phyloP scores from a whole-genome alignment of 441 rosid genomes.

The Melastoma candidum region DNA sequence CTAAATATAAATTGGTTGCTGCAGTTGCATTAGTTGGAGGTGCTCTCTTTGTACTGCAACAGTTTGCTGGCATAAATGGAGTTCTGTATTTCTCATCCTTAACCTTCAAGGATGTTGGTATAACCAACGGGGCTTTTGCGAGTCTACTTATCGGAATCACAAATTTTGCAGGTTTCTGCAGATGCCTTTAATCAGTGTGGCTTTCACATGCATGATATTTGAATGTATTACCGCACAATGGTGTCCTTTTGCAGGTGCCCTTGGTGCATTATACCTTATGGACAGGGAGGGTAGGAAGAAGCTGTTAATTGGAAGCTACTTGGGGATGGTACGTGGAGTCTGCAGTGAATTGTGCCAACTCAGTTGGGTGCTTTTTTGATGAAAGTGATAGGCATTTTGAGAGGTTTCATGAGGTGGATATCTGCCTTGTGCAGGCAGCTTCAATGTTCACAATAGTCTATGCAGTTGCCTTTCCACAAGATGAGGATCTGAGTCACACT shows the following conservation, averaged over 20 bases:
- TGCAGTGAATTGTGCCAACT: slow-evolving; percentile 3
- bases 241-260: slow-evolving; percentile 35
- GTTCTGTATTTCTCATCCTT: slow-evolving; percentile 75
- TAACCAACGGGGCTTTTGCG: slow-evolving; percentile 46
- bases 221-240: slow-evolving; percentile 8
- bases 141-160: slow-evolving; percentile 54
- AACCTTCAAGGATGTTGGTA: slow-evolving; percentile 65
- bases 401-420: slow-evolving; percentile 1
- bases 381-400: neutral
- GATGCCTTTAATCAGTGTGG: neutral
- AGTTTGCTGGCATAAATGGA: slow-evolving; percentile 79
- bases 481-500: slow-evolving; percentile 52
- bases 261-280: slow-evolving; percentile 48
- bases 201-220: slow-evolving; percentile 2
- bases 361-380: neutral
- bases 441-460: slow-evolving; percentile 56
- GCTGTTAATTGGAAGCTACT: slow-evolving; percentile 56
- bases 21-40: slow-evolving; percentile 69
- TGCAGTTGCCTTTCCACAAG: slow-evolving; percentile 43
- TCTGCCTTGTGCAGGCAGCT: slow-evolving; percentile 37
- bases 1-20: slow-evolving; percentile 5
- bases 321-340: slow-evolving; percentile 56
- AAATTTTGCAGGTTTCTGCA: slow-evolving; percentile 51
- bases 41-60: slow-evolving; percentile 60
- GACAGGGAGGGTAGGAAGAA: slow-evolving; percentile 55